Conservation (phyloP, 805 yeast genomes). For the Cyberlindnera veronae region DNA sequence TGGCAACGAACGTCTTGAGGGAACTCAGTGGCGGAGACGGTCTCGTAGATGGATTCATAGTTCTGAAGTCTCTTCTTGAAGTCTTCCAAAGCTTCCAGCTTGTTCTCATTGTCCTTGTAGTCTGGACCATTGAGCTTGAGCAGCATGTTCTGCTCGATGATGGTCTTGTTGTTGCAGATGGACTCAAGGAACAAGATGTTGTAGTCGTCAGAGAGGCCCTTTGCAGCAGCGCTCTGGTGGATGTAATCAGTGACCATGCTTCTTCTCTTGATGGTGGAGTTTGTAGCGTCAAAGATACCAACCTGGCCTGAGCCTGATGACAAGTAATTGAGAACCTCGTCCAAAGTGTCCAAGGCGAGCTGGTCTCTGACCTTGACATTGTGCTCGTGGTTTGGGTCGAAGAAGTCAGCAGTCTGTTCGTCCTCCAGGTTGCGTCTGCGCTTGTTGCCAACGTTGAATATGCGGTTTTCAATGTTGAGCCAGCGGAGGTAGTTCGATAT, state of each 20-base stretch:
- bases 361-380: slow-evolving; percentile 39
- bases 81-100: slow-evolving; percentile 27
- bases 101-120: slow-evolving; percentile 20
- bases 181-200: slow-evolving; percentile 41
- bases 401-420: slow-evolving; percentile 30
- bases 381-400: slow-evolving; percentile 35
- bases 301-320: slow-evolving; percentile 38
- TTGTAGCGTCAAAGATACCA: slow-evolving; percentile 52
- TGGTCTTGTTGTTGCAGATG: slow-evolving; percentile 27
- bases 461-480: slow-evolving; percentile 60
- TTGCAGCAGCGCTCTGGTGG: slow-evolving; percentile 31
- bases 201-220: slow-evolving; percentile 27
- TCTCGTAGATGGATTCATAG: slow-evolving; percentile 50
- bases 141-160: slow-evolving; percentile 30
- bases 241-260: slow-evolving; percentile 37
- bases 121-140: slow-evolving; percentile 34
- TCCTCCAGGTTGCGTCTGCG: slow-evolving; percentile 36
- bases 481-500: slow-evolving; percentile 58
- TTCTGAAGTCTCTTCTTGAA: slow-evolving; percentile 46
- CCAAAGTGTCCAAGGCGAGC: slow-evolving; percentile 45
- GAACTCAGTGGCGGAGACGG: slow-evolving; percentile 39
- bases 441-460: slow-evolving; percentile 69
- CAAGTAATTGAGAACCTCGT: slow-evolving; percentile 33
- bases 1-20: slow-evolving; percentile 44
- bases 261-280: slow-evolving; percentile 43